Conservation (phyloP, 164 flowering plant species). For the Magnolia sinica region DNA sequence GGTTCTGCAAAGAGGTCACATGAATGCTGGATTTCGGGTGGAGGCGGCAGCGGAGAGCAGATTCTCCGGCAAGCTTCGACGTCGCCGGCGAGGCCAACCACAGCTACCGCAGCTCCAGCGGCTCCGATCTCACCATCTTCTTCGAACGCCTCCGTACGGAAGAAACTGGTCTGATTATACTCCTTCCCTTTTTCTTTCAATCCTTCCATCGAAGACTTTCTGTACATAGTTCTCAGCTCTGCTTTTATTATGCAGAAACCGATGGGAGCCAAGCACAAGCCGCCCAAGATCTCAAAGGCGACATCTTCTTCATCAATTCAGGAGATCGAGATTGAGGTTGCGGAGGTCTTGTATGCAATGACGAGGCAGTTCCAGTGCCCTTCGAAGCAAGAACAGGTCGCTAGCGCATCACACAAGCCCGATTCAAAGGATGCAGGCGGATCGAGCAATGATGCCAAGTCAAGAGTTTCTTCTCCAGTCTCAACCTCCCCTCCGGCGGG, state of each 20-base stretch:
- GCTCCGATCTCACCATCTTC: constrained; percentile 62
- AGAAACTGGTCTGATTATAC: constrained; percentile 53
- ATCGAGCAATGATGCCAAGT: constrained; percentile 48
- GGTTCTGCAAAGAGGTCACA: constrained; percentile 86
- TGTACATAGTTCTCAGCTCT: neutral
- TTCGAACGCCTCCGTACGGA: constrained; percentile 50
- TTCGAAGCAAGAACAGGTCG: constrained; percentile 43
- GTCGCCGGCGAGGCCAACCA: constrained; percentile 64
- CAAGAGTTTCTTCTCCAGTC: constrained; percentile 70
- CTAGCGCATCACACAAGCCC: constrained; percentile 25
- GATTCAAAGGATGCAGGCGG: constrained; percentile 43
- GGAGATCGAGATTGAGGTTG: constrained; percentile 94
- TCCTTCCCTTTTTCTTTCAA: neutral
- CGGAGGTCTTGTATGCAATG: constrained; percentile 88
- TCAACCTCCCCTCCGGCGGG: constrained; percentile 36
- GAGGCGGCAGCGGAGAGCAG: constrained; percentile 40
- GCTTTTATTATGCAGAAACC: constrained; percentile 50
- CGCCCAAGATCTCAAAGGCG: constrained; percentile 51
- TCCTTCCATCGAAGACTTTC: neutral
- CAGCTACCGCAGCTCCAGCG: constrained; percentile 30
- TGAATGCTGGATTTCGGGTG: constrained; percentile 59
- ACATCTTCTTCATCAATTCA: constrained; percentile 59
- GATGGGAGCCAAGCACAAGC: constrained; percentile 54
- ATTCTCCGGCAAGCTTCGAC: constrained; percentile 63
- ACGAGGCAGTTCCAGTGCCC: constrained; percentile 72